Percentiles rank a stretch among this genome's conserved stretches.
These are phyloP conservation scores for Yueomyces sinensis DNA, from an alignment of 805 yeast species.

Conservation along the genomic window DNA sequence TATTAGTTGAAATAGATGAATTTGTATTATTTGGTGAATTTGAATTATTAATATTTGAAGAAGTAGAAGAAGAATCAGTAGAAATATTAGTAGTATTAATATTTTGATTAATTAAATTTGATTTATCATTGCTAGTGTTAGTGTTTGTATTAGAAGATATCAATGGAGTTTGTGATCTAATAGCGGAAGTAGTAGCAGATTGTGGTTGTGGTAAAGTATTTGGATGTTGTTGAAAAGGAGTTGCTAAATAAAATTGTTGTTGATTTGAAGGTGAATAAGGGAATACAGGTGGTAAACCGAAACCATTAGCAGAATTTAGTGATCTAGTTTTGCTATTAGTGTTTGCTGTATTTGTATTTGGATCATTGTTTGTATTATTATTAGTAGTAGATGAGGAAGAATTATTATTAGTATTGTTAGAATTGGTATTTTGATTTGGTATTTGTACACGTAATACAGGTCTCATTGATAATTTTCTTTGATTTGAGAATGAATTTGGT, in stretches of 20 bases:
- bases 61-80: too few species aligned
- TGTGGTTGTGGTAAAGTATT: slow-evolving; percentile 8
- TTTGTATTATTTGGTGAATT: not conserved
- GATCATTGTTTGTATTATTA: slow-evolving; percentile 2
- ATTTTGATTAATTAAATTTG: not conserved
- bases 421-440: slow-evolving; percentile 27
- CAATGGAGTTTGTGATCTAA: not conserved
- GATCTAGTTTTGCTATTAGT: not conserved
- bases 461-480: slow-evolving; percentile 23
- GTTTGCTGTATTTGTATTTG: slow-evolving; percentile 1
- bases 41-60: not conserved
- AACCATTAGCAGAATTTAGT: slow-evolving; percentile 2
- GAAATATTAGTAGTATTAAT: not conserved
- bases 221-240: slow-evolving; percentile 18
- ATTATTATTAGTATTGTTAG: not conserved
- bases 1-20: not conserved
- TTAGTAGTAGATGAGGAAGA: not conserved
- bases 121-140: slow-evolving; percentile 1
- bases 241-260: slow-evolving; percentile 21
- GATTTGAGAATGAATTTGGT: not conserved
- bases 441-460: slow-evolving; percentile 55
- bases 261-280: slow-evolving; percentile 20
- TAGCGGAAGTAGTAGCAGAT: not conserved
- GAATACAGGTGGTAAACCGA: slow-evolving; percentile 18
- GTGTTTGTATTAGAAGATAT: slow-evolving; percentile 14